These are phyloP conservation scores for Pyrus hybrid DNA, from an alignment of 331 rosid species.

Conservation along the genomic window DNA sequence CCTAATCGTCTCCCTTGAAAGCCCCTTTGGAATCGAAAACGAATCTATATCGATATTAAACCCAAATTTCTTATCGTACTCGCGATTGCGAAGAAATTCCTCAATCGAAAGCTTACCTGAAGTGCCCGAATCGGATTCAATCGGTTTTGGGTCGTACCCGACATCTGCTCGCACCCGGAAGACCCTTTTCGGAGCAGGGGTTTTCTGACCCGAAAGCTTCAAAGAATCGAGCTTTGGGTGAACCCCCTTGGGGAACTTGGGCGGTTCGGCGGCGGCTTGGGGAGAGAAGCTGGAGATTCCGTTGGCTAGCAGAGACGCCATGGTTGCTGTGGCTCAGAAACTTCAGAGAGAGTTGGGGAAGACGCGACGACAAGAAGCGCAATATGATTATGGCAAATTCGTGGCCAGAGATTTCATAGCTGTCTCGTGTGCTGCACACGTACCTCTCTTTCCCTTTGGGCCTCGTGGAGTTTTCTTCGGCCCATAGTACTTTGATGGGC, in stretches of 20 bases:
- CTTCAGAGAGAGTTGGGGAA: background rate
- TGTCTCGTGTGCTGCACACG: slow-evolving; percentile 29
- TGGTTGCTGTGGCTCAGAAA: slow-evolving; percentile 16
- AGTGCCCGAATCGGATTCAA: slow-evolving; percentile 18
- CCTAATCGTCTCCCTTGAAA: slow-evolving; percentile 44
- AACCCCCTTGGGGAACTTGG: slow-evolving; percentile 23
- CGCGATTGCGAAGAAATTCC: slow-evolving; percentile 70
- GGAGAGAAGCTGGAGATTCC: slow-evolving; percentile 52
- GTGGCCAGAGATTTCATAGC: slow-evolving; percentile 13
- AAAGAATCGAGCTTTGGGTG: slow-evolving; percentile 18
- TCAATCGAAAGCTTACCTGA: slow-evolving; percentile 39
- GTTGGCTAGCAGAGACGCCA: slow-evolving; percentile 65
- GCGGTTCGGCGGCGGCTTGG: slow-evolving; percentile 31
- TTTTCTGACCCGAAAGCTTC: slow-evolving; percentile 7
- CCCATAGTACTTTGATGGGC: too few relatives aligned
- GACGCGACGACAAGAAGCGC: too few relatives aligned
- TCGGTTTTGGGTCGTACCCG: slow-evolving; percentile 25
- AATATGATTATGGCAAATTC: background rate
- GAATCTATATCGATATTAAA: slow-evolving; percentile 64
- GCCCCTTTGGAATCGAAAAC: slow-evolving; percentile 70
- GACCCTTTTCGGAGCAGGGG: slow-evolving; percentile 15
- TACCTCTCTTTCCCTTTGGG: background rate
- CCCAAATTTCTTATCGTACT: slow-evolving; percentile 72
- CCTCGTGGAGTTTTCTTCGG: too few relatives aligned
- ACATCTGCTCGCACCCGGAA: slow-evolving; percentile 57